Percentiles rank a stretch among this genome's conserved stretches.
Evolutionary conservation across 108 stramenopile species (phyloP).

Genomic region (Pseudonitzschia delicatissima): DNA sequence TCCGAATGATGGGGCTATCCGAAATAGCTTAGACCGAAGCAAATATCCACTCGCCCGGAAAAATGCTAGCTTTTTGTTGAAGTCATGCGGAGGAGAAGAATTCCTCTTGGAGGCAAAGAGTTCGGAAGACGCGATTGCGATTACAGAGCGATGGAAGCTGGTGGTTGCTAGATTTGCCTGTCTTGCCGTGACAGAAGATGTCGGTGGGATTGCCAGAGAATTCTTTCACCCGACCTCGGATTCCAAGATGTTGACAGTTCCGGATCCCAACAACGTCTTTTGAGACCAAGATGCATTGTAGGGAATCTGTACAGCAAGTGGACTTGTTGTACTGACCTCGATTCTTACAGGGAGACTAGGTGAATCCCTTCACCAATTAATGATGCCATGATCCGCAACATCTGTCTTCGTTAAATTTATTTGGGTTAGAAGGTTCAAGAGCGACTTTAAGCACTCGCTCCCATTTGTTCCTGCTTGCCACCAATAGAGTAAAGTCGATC

Average conservation of each 20-base stretch:
- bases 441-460: no score
- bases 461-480: no score
- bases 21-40: conserved; percentile 1
- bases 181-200: conserved; percentile 36
- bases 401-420: no score
- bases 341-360: no score
- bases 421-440: no score
- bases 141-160: conserved; percentile 38
- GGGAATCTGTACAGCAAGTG: no score
- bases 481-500: no score
- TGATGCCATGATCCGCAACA: no score
- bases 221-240: conserved; percentile 36
- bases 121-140: conserved; percentile 1
- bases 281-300: no score
- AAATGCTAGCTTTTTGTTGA: conserved; percentile 20
- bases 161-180: conserved; percentile 36
- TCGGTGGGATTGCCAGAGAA: conserved; percentile 32
- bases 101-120: conserved; percentile 31
- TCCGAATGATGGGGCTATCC: background rate
- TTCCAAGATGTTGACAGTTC: conserved; percentile 22
- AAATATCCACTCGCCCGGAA: conserved; percentile 32
- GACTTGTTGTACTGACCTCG: no score
- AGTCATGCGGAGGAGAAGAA: conserved; percentile 30
- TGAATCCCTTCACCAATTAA: no score
- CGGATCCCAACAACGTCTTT: background rate